Evolutionary conservation across 805 yeast species (phyloP), one percentile per base, ranked within the genome.

Genomic region (Ogataea naganishii): DNA sequence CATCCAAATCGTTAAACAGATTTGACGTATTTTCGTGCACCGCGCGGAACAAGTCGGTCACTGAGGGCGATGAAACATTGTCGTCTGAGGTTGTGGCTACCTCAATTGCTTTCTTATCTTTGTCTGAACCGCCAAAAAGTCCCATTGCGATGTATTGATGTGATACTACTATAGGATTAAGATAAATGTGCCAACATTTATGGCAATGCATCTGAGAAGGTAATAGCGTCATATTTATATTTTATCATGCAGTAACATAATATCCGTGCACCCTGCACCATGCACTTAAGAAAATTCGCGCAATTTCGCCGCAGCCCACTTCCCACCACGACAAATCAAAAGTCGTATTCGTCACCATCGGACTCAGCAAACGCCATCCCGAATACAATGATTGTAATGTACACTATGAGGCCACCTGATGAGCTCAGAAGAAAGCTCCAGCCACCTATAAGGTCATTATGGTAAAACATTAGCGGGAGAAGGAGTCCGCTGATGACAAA

Each of bases 391-490:
- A 89, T 86, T 21, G 95, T 80, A 9, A 77, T 65, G 56, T 82
- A 88, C 23, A 89, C 81, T 37, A 86, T 65, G 20, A 69, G 47
- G 14, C 97, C 97, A n/a, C 97, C 97, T 8, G 66, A 35, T 23
- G 82, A 64, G 39, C 95, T 80, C 78, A 89, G 75, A 13, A 73
- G 9, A 13, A 51, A 31, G 27, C 55, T 45, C 42, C 53, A 44
- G 6, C 43, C 35, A 2, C 37, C 36, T 7, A 56, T 54, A 14
- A 52, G 35, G 10, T 40, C 32, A 24, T 42, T 46, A 31, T 53
- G 60, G 38, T 37, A 54, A 17, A 56, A 39, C 7, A 55, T 49
- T 19, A 54, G 14, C 1, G 62, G 61, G 13, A 56, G 36, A 11
- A 43, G 41, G 2, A 53, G 32, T 11, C 62, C 62, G 32, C 60